Evolutionary conservation across 164 flowering plant species (phyloP).

Genomic region (Cinnamomum micranthum): DNA sequence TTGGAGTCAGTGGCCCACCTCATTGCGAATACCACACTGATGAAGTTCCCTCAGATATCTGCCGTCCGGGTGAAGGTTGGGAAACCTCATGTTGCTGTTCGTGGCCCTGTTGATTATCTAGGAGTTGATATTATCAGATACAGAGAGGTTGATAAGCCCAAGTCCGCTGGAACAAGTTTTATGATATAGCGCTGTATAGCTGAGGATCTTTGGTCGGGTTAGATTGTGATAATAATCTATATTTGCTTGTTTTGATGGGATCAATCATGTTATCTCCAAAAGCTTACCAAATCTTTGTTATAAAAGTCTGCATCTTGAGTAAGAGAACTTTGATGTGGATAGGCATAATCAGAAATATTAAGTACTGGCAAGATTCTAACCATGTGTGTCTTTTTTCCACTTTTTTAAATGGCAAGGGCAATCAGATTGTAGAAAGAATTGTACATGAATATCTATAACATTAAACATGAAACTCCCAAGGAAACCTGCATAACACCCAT

Average conservation of each 20-base stretch:
- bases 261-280: too few species aligned
- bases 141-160: conserved; percentile 11
- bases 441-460: too few species aligned
- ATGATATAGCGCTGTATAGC: background rate
- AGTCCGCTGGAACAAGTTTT: background rate
- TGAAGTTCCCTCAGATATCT: conserved; percentile 49
- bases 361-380: too few species aligned
- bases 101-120: conserved; percentile 69
- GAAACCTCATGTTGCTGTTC: conserved; percentile 90
- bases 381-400: too few species aligned
- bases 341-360: too few species aligned
- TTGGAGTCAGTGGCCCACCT: conserved; percentile 76
- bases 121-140: conserved; percentile 66
- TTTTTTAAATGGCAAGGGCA: too few species aligned
- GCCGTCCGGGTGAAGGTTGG: conserved; percentile 70
- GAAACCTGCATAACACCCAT: too few species aligned
- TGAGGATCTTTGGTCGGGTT: background rate
- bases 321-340: too few species aligned
- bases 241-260: background rate
- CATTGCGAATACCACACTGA: conserved; percentile 55
- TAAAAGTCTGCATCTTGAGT: too few species aligned
- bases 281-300: too few species aligned
- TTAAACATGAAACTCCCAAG: too few species aligned
- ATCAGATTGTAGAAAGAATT: too few species aligned
- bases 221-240: background rate